These are phyloP conservation scores for Danielia oregonensis DNA, from an alignment of 805 yeast genomes.

Conservation along the genomic window DNA sequence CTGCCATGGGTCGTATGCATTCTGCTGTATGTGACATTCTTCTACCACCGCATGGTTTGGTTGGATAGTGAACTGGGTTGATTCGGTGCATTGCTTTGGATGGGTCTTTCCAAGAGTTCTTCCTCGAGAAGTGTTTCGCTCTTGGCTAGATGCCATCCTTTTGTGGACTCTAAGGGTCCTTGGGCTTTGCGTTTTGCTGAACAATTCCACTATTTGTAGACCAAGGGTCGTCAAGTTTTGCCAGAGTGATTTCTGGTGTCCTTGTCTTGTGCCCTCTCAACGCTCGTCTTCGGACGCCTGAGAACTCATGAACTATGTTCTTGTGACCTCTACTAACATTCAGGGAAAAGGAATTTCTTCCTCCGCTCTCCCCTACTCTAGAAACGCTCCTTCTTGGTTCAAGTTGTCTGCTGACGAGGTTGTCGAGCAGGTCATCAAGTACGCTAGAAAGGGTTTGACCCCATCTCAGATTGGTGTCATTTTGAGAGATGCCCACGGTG, in stretches of 20 bases:
- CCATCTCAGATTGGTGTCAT: slow-evolving; percentile 99
- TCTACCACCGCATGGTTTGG: slow-evolving; percentile 15
- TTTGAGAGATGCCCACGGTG: slow-evolving; percentile 99
- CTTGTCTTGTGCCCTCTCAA: too few relatives aligned
- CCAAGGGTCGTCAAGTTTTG: slow-evolving; percentile 3
- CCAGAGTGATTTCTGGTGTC: not conserved
- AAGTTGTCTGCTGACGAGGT: slow-evolving; percentile 92
- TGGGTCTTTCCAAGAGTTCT: slow-evolving; percentile 29
- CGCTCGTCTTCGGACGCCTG: too few relatives aligned
- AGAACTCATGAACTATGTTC: too few relatives aligned
- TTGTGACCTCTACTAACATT: slow-evolving; percentile 13
- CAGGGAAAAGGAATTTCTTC: slow-evolving; percentile 99
- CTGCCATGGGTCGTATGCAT: slow-evolving; percentile 99
- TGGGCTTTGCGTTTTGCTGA: slow-evolving; percentile 32
- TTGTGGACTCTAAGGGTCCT: too few relatives aligned
- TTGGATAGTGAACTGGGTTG: slow-evolving; percentile 23
- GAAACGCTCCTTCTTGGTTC: slow-evolving; percentile 99
- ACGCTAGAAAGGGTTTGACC: slow-evolving; percentile 99
- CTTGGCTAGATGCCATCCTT: slow-evolving; percentile 10
- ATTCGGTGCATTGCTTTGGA: slow-evolving; percentile 19
- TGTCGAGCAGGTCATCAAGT: slow-evolving; percentile 97
- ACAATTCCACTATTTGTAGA: slow-evolving; percentile 47
- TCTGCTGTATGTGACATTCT: slow-evolving; percentile 73
- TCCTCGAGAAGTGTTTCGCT: slow-evolving; percentile 3
- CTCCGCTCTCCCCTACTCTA: slow-evolving; percentile 98